phyloP scores from a whole-genome alignment of 78 protist genomes.

The Trichosphaerium sp. region DNA sequence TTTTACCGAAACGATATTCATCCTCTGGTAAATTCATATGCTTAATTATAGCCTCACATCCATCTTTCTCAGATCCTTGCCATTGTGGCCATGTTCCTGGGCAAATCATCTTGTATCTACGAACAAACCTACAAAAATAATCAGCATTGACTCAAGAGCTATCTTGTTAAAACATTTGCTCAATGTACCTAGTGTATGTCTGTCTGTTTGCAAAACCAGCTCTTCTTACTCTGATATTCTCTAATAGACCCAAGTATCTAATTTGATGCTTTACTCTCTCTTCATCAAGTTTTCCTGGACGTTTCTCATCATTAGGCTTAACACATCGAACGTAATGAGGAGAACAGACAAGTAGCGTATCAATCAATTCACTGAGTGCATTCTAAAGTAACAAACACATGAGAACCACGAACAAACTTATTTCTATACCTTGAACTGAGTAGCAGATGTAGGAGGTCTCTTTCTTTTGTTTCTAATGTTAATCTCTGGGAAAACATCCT shows the following conservation, averaged over 20 bases:
- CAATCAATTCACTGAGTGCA: constrained; percentile 44
- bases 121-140: constrained; percentile 47
- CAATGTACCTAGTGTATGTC: too few relatives aligned
- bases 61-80: constrained; percentile 11
- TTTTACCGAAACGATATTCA: constrained; percentile 62
- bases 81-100: constrained; percentile 38
- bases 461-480: constrained; percentile 30
- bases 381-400: neutral
- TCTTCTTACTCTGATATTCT: constrained; percentile 81
- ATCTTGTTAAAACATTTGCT: too few relatives aligned
- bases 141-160: too few relatives aligned
- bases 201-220: constrained; percentile 87
- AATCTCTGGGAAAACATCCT: constrained; percentile 15
- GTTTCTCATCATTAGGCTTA: constrained; percentile 63
- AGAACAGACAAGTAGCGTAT: constrained; percentile 28
- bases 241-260: constrained; percentile 73
- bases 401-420: neutral
- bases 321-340: constrained; percentile 78
- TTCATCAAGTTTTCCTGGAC: constrained; percentile 39
- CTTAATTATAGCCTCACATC: constrained; percentile 14
- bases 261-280: constrained; percentile 60
- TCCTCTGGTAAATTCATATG: constrained; percentile 7
- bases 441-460: constrained; percentile 40
- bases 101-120: constrained; percentile 53
- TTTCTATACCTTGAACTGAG: constrained; percentile 22